Evolutionary conservation across 768 basidiomycete species (phyloP), one percentile per base, ranked within the genome.

Genomic region (Amyloporia xantha): DNA sequence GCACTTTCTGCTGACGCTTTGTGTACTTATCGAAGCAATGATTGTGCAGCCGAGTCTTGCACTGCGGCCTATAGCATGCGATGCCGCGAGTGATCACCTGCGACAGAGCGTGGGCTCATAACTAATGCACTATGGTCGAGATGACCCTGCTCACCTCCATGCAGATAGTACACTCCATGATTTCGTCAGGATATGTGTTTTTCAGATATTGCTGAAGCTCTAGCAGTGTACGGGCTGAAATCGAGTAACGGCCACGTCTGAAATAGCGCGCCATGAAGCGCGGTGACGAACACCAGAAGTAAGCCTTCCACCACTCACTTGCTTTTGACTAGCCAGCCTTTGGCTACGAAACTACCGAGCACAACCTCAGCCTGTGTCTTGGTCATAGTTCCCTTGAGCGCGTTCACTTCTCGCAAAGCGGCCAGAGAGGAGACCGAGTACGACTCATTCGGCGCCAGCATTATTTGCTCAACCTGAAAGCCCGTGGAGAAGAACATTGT

Each of bases 391-490:
- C 66, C 59, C 45, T 63, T 61, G 51, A 89, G 68, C 25, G 69
- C 60, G 50, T 70, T 73, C 12, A 82, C 77, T 64, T 89, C 84
- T 40, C 88, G 80, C 36, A 91, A 68, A 0, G 89, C 90, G 2
- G 80, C 82, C 21, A 88, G 66, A 4, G 88, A 89, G 0, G 86
- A 84, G 10, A 91, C 74, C 15, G 83, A 91, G 62, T 75, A 95
- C 0, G 84, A 69, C 59, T 84, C 79, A 36, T 74, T 73, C 5
- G 87, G 81, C 5, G 91, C 87, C 15, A 84, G 72, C 77, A 93
- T 85, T 57, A 95, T 92, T 66, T 86, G 84, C 59, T 92, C 87
- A 35, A 94, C 75, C 91, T 94, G 47, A 47, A n/a, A n/a, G n/a
- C n/a, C n/a, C n/a, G n/a, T n/a, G n/a, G 30, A 15, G 47, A 24